These are phyloP conservation scores for Tolypocladium endophyticum DNA, from an alignment of 2,329 filamentous ascomycete species.

Conservation along the genomic window DNA sequence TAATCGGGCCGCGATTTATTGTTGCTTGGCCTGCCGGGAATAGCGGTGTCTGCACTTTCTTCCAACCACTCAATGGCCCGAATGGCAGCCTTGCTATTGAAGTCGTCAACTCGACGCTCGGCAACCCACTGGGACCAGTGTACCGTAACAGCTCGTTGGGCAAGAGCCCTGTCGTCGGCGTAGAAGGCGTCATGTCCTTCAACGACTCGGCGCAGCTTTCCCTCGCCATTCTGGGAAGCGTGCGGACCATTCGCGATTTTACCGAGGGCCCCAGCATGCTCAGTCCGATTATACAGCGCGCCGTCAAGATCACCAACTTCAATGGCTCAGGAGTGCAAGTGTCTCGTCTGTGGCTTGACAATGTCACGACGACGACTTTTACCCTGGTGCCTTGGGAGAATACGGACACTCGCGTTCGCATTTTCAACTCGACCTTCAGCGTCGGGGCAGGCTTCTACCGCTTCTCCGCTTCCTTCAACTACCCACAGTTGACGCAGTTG, in stretches of 20 bases:
- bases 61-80: conserved; percentile 39
- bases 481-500: conserved; percentile 49
- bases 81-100: conserved; percentile 43
- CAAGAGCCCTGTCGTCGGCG: conserved; percentile 35
- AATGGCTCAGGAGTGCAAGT: conserved; percentile 34
- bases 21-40: conserved; percentile 57
- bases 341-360: conserved; percentile 50
- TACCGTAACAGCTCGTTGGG: conserved; percentile 17
- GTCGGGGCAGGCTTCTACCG: conserved; percentile 44
- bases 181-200: conserved; percentile 42
- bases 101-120: conserved; percentile 37
- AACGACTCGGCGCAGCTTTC: conserved; percentile 46
- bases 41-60: conserved; percentile 48
- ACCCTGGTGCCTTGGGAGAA: conserved; percentile 29
- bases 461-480: conserved; percentile 50
- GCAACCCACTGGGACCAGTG: conserved; percentile 35
- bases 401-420: conserved; percentile 17
- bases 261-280: conserved; percentile 46
- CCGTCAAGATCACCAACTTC: conserved; percentile 28
- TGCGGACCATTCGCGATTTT: conserved; percentile 53
- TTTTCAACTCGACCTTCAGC: conserved; percentile 29
- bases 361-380: conserved; percentile 44
- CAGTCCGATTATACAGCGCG: conserved; percentile 41
- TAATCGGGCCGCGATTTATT: conserved; percentile 47
- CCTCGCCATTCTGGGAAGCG: conserved; percentile 48